Conservation (phyloP, 371 early-diverging fungal genomes). For the Circinella minor region DNA sequence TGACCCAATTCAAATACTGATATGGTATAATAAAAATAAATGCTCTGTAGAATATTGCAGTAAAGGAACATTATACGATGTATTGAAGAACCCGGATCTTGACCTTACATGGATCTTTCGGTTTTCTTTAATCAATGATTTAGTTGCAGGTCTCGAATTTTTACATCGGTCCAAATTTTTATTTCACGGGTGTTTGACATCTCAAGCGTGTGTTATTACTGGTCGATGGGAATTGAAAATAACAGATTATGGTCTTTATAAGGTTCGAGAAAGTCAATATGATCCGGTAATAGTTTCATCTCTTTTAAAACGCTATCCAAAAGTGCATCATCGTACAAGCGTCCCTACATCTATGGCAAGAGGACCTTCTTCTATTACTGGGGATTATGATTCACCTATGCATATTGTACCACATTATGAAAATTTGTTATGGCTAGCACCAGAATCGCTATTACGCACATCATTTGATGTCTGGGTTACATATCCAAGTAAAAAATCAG, state of each 20-base stretch:
- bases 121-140: slow-evolving; percentile 55
- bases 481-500: slow-evolving; percentile 38
- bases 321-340: not conserved
- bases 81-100: slow-evolving; percentile 51
- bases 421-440: slow-evolving; percentile 53
- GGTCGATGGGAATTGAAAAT: slow-evolving; percentile 59
- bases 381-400: slow-evolving; percentile 1
- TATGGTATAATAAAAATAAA: no score
- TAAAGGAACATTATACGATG: slow-evolving; percentile 53
- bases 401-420: slow-evolving; percentile 16
- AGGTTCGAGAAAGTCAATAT: slow-evolving; percentile 36
- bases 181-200: slow-evolving; percentile 50
- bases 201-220: slow-evolving; percentile 50
- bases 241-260: slow-evolving; percentile 46
- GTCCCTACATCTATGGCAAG: not conserved
- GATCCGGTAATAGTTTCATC: slow-evolving; percentile 21
- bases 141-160: slow-evolving; percentile 53
- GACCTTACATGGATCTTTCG: slow-evolving; percentile 59
- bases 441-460: slow-evolving; percentile 39
- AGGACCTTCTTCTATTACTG: not conserved
- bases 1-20: no score
- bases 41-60: slow-evolving; percentile 39
- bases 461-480: slow-evolving; percentile 35
- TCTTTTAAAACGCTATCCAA: slow-evolving; percentile 13
- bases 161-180: slow-evolving; percentile 55